phyloP scores from a whole-genome alignment of 2,329 filamentous ascomycete genomes.

The Alternaria sp. region DNA sequence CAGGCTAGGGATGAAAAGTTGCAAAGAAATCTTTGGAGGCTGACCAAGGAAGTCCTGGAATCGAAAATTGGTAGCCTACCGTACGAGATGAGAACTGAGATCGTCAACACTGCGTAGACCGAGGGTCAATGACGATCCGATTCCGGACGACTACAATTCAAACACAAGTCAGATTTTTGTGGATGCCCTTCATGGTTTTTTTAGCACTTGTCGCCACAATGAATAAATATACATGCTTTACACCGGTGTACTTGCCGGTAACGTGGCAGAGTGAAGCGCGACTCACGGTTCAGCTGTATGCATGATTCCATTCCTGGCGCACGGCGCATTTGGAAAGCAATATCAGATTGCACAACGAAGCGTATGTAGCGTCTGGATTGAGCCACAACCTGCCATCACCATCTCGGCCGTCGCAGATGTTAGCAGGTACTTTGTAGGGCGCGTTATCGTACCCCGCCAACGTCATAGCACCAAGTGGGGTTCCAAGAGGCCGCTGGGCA shows the following conservation, averaged over 20 bases:
- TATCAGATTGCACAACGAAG: slow-evolving; percentile 1
- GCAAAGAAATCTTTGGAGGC: slow-evolving; percentile 56
- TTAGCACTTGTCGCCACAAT: background rate
- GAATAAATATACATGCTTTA: background rate
- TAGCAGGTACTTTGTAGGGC: slow-evolving; percentile 25
- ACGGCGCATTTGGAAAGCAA: background rate
- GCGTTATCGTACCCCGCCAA: slow-evolving; percentile 23
- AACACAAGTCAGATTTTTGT: background rate
- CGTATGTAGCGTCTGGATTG: slow-evolving; percentile 15
- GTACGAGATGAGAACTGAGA: slow-evolving; percentile 39
- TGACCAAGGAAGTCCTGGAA: slow-evolving; percentile 57
- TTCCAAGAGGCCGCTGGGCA: slow-evolving; percentile 5
- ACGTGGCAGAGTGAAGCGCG: background rate
- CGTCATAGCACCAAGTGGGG: slow-evolving; percentile 28
- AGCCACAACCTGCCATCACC: background rate
- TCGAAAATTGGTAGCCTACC: slow-evolving; percentile 51
- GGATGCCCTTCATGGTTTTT: background rate
- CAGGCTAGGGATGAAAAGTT: slow-evolving; percentile 56
- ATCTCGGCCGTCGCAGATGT: background rate
- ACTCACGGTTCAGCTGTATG: background rate
- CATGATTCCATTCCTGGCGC: background rate
- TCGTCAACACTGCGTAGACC: slow-evolving; percentile 13
- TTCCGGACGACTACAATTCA: background rate
- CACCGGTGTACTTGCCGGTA: background rate
- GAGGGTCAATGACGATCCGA: background rate